These are phyloP conservation scores for Ensete glaucum DNA, from an alignment of 176 grass and related monocot species.

Conservation along the genomic window DNA sequence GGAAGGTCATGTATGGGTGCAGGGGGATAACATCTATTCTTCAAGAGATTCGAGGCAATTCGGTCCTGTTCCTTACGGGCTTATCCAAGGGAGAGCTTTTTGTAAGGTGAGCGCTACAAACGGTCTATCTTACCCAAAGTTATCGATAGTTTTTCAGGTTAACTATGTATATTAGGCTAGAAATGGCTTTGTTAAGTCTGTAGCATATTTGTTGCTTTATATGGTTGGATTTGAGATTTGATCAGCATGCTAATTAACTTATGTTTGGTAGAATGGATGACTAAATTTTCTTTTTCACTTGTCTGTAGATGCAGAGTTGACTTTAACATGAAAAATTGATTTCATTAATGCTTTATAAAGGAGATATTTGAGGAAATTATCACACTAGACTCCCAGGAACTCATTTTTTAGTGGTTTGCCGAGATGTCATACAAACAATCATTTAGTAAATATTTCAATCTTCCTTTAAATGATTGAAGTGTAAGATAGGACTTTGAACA, in stretches of 20 bases:
- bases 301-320: background rate
- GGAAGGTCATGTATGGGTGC: conserved; percentile 75
- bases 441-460: background rate
- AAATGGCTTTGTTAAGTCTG: too few species aligned
- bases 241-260: background rate
- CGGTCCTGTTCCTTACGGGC: conserved; percentile 60
- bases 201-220: background rate
- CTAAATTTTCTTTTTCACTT: background rate
- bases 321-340: background rate
- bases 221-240: background rate
- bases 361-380: background rate
- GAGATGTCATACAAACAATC: background rate
- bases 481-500: background rate
- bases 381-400: too few species aligned
- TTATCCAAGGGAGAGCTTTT: conserved; percentile 60
- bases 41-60: conserved; percentile 78
- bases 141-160: background rate
- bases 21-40: conserved; percentile 67
- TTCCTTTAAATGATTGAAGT: background rate
- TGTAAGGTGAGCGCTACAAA: conserved; percentile 36
- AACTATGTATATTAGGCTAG: too few species aligned
- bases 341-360: background rate
- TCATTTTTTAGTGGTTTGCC: background rate
- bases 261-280: background rate
- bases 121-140: background rate